phyloP scores from a whole-genome alignment of 2,329 filamentous ascomycete genomes.

The Fusarium sp. region DNA sequence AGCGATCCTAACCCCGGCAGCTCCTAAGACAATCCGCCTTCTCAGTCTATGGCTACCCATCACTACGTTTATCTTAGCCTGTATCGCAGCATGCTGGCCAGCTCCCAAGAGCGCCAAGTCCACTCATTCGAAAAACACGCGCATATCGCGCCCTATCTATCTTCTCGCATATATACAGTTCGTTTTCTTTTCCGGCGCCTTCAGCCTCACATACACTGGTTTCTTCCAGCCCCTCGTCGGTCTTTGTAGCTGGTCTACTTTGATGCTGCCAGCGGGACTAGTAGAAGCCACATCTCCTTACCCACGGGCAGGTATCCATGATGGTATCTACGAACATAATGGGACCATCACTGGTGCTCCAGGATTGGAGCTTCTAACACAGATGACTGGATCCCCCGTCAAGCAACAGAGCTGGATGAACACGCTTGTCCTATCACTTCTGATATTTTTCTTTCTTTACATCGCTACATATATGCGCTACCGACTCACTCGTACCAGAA shows the following conservation, averaged over 20 bases:
- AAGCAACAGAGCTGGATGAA: slow-evolving; percentile 75
- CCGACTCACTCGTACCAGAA: neutral
- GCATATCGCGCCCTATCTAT: slow-evolving; percentile 51
- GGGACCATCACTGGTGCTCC: slow-evolving; percentile 66
- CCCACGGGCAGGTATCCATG: slow-evolving; percentile 49
- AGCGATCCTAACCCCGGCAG: slow-evolving; percentile 18
- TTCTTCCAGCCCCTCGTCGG: slow-evolving; percentile 80
- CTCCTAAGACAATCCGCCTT: slow-evolving; percentile 1
- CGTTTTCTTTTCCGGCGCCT: slow-evolving; percentile 75
- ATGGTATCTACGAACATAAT: slow-evolving; percentile 75
- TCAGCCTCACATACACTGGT: slow-evolving; percentile 78
- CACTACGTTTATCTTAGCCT: slow-evolving; percentile 1
- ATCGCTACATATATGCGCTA: slow-evolving; percentile 63
- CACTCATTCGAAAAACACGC: neutral
- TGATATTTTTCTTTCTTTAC: slow-evolving; percentile 68
- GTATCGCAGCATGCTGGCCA: slow-evolving; percentile 19
- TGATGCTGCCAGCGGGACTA: slow-evolving; percentile 66
- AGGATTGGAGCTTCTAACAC: slow-evolving; percentile 74
- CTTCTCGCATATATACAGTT: slow-evolving; percentile 83
- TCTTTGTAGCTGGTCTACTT: slow-evolving; percentile 73
- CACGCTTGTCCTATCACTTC: slow-evolving; percentile 74
- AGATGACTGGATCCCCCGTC: slow-evolving; percentile 74
- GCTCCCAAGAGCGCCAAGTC: neutral
- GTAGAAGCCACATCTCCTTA: slow-evolving; percentile 45
- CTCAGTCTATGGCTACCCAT: slow-evolving; percentile 26